Base-by-base conservation (phyloP, 1,139 yeast genomes). In the Sugiyamaella castrensis region DNA sequence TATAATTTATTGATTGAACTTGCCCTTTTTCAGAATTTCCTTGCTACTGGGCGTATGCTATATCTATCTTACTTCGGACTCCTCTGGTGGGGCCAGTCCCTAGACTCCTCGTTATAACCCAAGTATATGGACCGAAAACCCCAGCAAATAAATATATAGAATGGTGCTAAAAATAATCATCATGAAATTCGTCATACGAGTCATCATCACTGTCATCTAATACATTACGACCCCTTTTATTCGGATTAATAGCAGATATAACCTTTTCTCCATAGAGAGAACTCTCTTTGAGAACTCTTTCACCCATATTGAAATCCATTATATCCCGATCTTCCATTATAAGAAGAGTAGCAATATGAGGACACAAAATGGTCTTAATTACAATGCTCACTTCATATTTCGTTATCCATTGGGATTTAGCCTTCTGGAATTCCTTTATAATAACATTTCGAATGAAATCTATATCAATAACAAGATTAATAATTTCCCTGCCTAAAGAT, bases 281-380 rank as follows among this genome's bases (percentile, higher is more conserved):
- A 33, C 53, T 48, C 16, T 43, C 46, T 8, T 37, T 38, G 9
- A 47, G 37, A 10, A 50, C 28, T 31, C 34, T 29, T 16, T 30
- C n/a, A 8, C 46, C 53, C 19, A 47, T 33, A 2, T 44, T 30
- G n/a, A 45, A 43, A 13, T 30, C 27, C 8, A 28, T 45, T 4
- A 42, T 29, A 5, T 38, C 13, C 12, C 28, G 34, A 36, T 50
- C 51, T 28, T 47, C 44, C 53, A 50, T 50, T 6, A 48, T 47
- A 8, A 50, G 36, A 9, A 37, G 13, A 2, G 47, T 40, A 2
- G 42, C 43, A 4, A 46, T 39, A 27, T 50, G 52, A 12, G 53
- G 53, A 26, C 48, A 39, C 13, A 51, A 34, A 16, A 50, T 30
- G n/a, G 50, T 48, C 33, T 43, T 40, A 11, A 36, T 32, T 15